Base-by-base conservation (phyloP, 73 alveolate genomes). In the Paraurostyla sp. region DNA sequence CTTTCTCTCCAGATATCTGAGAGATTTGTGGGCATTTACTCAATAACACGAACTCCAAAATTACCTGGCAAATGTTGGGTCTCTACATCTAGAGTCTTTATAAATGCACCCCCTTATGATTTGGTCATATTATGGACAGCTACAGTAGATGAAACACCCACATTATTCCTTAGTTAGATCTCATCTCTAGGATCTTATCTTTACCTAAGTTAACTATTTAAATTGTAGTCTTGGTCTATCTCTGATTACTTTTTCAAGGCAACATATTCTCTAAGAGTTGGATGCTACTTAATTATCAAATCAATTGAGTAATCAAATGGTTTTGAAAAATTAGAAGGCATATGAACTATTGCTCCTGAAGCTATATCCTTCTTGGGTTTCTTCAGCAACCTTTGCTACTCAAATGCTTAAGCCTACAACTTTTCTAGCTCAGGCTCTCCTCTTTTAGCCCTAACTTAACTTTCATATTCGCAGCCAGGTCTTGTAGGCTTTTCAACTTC, bases 401-500 rank as follows among this genome's bases (percentile, higher is more conserved):
- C 91, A 49, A 49, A 46, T 25, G 91, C 91, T 29, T 81, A 45
- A 7, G 35, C n/a, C 49, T 81, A 50, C n/a, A 41, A n/a, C 27
- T 81, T 56, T 50, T 81, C 91, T 27, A 81, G 35, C 54, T 71
- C 93, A 3, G 92, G 92, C 62, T 83, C 92, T 6, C 95, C 95
- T 49, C 92, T 35, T 40, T 71, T 40, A 0, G 68, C 81, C 59
- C 83, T 62, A 0, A 90, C 20, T 0, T 43, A 29, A 40, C 82
- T 63, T 51, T 90, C 95, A 50, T 82, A 85, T 56, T 90, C 95
- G 43, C 95, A 90, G 20, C 95, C 95, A 1, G 84, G 91, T 46
- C 95, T 81, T 11, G 3, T 13, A 0, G 68, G 52, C 71, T 90
- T 90, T 4, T 63, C 89, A 13, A 25, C 85, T 20, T 54, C 78